Conservation (phyloP, 768 basidiomycete species). For the Podaxis rugospora region DNA sequence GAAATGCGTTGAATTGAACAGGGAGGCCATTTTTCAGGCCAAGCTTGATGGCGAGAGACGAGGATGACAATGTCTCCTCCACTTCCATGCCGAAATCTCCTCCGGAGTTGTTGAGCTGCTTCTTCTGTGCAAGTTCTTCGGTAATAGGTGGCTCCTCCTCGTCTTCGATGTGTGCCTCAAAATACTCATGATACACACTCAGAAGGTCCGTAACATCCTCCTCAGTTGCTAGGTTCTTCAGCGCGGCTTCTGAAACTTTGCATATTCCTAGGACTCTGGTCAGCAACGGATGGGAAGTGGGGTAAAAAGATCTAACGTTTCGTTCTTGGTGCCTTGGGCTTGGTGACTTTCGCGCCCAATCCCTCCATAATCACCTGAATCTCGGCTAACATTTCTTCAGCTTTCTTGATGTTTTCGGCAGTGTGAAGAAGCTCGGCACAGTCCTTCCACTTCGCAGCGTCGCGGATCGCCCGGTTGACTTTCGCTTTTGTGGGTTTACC, state of each 20-base stretch:
- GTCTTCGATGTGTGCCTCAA: not conserved
- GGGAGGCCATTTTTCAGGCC: not conserved
- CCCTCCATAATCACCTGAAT: not conserved
- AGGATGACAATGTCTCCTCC: not conserved
- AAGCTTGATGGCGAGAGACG: not conserved
- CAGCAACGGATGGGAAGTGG: too few species aligned
- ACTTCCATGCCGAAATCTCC: not conserved
- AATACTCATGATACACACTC: not conserved
- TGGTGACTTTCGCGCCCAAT: not conserved
- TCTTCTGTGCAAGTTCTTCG: not conserved
- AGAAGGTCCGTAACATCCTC: slow-evolving; percentile 1
- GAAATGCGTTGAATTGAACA: not conserved
- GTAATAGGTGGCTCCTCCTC: not conserved
- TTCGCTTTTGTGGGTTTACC: not conserved
- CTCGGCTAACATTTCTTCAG: not conserved
- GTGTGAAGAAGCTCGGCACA: not conserved
- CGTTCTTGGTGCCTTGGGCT: not conserved
- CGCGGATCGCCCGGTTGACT: not conserved
- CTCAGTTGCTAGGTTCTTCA: not conserved
- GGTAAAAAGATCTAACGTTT: not conserved
- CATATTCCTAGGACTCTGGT: not conserved
- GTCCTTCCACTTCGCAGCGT: not conserved
- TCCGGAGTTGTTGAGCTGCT: not conserved
- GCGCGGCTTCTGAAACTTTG: not conserved
- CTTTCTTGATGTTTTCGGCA: not conserved